Conservation (phyloP, 2,329 filamentous ascomycete genomes). For the Boeremia exigua region DNA sequence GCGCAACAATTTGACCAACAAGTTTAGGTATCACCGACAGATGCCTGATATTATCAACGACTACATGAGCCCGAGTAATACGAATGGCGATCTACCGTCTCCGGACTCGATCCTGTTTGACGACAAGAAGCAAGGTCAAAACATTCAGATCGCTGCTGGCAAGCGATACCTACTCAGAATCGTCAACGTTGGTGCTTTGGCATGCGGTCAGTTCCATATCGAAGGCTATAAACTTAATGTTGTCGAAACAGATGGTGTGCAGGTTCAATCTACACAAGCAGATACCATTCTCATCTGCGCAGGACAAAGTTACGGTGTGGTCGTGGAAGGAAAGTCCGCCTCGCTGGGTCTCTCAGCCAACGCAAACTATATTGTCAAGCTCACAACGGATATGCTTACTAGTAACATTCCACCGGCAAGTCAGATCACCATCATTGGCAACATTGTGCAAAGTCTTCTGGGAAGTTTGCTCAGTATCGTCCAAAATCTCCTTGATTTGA, state of each 20-base stretch:
- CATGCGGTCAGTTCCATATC: slow-evolving; percentile 53
- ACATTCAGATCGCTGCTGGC: slow-evolving; percentile 52
- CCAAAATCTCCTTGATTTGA: slow-evolving; percentile 60
- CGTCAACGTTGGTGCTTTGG: slow-evolving; percentile 60
- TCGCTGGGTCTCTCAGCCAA: slow-evolving; percentile 37
- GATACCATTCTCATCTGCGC: slow-evolving; percentile 15
- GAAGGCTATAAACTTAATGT: slow-evolving; percentile 50
- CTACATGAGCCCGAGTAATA: slow-evolving; percentile 55
- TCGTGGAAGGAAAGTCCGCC: slow-evolving; percentile 25
- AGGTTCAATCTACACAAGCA: slow-evolving; percentile 7
- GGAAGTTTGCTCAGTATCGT: slow-evolving; percentile 49
- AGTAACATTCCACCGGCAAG: slow-evolving; percentile 27
- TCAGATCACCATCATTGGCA: slow-evolving; percentile 25
- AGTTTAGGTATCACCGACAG: slow-evolving; percentile 34
- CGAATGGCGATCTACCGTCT: slow-evolving; percentile 66
- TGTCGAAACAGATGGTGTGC: slow-evolving; percentile 41
- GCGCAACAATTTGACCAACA: neutral
- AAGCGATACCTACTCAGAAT: slow-evolving; percentile 69
- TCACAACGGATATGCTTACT: slow-evolving; percentile 61
- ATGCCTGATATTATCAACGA: slow-evolving; percentile 56
- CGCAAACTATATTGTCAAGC: slow-evolving; percentile 63
- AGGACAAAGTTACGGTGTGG: slow-evolving; percentile 28
- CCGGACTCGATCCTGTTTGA: slow-evolving; percentile 74
- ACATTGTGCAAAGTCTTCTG: slow-evolving; percentile 22
- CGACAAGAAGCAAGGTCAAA: slow-evolving; percentile 64